phyloP scores from a whole-genome alignment of 345 rosid species.

The Camelina laxa region DNA sequence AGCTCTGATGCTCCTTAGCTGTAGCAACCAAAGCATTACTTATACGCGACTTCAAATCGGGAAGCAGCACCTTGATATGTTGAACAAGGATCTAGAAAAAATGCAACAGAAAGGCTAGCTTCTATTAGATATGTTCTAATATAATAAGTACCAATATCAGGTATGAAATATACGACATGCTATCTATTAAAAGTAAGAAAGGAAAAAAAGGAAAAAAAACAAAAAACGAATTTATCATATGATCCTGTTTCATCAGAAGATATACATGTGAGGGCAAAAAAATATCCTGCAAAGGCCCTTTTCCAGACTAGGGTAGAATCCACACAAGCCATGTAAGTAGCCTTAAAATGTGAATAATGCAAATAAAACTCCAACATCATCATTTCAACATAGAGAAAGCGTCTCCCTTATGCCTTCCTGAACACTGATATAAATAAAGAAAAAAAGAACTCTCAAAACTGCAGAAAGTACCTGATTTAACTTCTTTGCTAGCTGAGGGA shows the following conservation, averaged over 20 bases:
- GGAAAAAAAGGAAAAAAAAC: not conserved
- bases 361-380: not conserved
- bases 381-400: constrained; percentile 20
- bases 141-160: constrained; percentile 9
- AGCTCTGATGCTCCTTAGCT: constrained; percentile 57
- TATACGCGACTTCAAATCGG: constrained; percentile 62
- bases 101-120: constrained; percentile 16
- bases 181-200: not conserved
- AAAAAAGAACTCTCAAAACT: constrained; percentile 7
- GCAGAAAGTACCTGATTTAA: constrained; percentile 60
- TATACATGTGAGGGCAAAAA: constrained; percentile 11
- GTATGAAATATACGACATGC: constrained; percentile 1
- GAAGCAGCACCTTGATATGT: constrained; percentile 63
- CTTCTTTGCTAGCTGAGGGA: constrained; percentile 76
- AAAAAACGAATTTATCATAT: constrained; percentile 5
- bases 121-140: constrained; percentile 24
- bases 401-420: constrained; percentile 10
- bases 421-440: not conserved
- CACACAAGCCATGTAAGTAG: not conserved
- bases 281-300: constrained; percentile 11
- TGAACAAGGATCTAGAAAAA: constrained; percentile 61
- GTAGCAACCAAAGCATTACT: constrained; percentile 54
- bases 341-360: constrained; percentile 1
- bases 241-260: constrained; percentile 12
- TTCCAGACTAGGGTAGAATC: constrained; percentile 17